Evolutionary conservation across 164 flowering plant genomes (phyloP).

Genomic region (Vitis cinerea): DNA sequence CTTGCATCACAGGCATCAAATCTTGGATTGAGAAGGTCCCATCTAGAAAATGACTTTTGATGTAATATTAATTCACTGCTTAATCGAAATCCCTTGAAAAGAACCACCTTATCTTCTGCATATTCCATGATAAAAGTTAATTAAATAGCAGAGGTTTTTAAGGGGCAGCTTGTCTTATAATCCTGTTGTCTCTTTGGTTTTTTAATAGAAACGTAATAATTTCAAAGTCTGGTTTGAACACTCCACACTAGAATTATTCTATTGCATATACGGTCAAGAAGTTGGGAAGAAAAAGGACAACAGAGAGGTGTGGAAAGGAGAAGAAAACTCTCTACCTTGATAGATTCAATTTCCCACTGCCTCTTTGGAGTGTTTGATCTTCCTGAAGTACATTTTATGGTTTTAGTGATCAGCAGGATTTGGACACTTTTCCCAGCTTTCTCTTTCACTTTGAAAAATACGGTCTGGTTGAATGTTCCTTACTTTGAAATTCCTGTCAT

Average conservation of each 20-base stretch:
- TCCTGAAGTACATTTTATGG: not conserved
- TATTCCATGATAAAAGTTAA: too few species aligned
- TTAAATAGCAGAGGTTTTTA: too few species aligned
- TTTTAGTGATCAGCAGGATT: not conserved
- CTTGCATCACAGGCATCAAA: too few species aligned
- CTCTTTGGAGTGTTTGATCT: not conserved
- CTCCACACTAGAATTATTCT: not conserved
- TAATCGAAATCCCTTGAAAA: too few species aligned
- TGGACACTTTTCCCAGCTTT: too few species aligned
- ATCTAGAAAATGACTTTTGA: too few species aligned
- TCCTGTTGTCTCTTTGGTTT: not conserved
- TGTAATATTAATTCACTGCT: too few species aligned
- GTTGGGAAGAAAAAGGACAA: not conserved
- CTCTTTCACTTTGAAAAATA: too few species aligned
- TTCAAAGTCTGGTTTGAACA: not conserved
- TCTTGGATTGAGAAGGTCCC: too few species aligned
- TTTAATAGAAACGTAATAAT: not conserved
- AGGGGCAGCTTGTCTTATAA: too few species aligned
- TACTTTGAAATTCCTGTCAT: not conserved
- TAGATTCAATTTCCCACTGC: not conserved
- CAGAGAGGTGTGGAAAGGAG: not conserved
- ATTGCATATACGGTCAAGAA: not conserved
- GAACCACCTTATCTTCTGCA: too few species aligned
- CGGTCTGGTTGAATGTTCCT: not conserved
- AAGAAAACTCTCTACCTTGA: not conserved